These are phyloP conservation scores for Fistulinella cinereoalba DNA, from an alignment of 1,284 basidiomycete species.

Conservation along the genomic window DNA sequence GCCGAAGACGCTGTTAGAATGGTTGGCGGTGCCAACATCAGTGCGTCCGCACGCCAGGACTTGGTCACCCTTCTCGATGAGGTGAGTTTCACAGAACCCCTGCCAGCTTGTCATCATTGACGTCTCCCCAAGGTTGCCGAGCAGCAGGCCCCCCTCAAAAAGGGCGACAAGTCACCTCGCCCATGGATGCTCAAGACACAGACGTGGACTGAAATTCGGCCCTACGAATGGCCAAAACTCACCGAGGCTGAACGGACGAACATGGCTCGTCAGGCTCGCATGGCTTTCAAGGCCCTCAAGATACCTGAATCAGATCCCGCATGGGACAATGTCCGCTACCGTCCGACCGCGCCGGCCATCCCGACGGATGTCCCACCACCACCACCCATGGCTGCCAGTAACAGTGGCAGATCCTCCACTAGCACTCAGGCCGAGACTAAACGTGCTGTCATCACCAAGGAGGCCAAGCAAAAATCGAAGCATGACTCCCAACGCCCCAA, in stretches of 20 bases:
- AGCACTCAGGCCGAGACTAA: constrained; percentile 36
- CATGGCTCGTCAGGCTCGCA: constrained; percentile 49
- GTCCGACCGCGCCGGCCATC: constrained; percentile 16
- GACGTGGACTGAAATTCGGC: constrained; percentile 65
- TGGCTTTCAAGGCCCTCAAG: constrained; percentile 44
- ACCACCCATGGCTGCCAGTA: constrained; percentile 15
- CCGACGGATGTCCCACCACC: constrained; percentile 10
- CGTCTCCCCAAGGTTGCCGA: constrained; percentile 58
- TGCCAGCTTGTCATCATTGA: too few species aligned
- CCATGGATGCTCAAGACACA: constrained; percentile 52
- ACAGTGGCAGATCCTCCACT: constrained; percentile 20
- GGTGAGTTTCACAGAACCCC: constrained; percentile 39
- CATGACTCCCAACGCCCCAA: constrained; percentile 40
- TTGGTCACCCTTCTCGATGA: constrained; percentile 47
- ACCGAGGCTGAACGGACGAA: constrained; percentile 42
- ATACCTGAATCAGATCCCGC: constrained; percentile 55
- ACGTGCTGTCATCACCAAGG: constrained; percentile 40
- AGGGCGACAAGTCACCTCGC: constrained; percentile 36
- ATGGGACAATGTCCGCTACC: constrained; percentile 48
- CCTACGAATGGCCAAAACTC: constrained; percentile 55
- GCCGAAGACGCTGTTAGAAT: constrained; percentile 44
- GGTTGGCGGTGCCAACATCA: constrained; percentile 39
- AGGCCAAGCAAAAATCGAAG: constrained; percentile 45
- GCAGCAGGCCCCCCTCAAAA: constrained; percentile 34
- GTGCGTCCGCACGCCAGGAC: constrained; percentile 36